Evolutionary conservation across 257 asterid genomes (phyloP).

Genomic region (Nicotiana otophora): DNA sequence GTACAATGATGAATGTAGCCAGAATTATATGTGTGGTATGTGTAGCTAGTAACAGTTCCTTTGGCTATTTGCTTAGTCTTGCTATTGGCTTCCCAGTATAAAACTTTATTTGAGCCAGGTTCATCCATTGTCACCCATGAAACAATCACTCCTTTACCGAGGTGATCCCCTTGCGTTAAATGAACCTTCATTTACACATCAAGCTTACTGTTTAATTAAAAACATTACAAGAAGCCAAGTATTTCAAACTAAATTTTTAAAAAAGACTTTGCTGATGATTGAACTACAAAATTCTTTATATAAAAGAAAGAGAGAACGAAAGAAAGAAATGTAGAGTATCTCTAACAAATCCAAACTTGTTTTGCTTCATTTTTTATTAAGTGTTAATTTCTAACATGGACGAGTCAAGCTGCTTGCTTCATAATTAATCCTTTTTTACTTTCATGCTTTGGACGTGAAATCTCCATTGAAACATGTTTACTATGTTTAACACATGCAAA

Average conservation of each 20-base stretch:
- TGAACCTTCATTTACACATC: slow-evolving; percentile 47
- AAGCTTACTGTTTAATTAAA: not conserved
- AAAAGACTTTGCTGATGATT: too few species aligned
- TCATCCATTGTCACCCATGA: slow-evolving; percentile 82
- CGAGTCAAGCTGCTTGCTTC: too few species aligned
- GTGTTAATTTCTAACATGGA: too few species aligned
- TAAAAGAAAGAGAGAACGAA: too few species aligned
- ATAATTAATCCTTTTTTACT: too few species aligned
- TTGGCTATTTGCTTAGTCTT: slow-evolving; percentile 27
- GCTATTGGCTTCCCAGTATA: slow-evolving; percentile 51
- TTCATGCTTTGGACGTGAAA: too few species aligned
- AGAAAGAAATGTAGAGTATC: too few species aligned
- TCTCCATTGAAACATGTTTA: too few species aligned
- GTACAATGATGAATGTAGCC: slow-evolving; percentile 78
- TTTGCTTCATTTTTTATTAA: too few species aligned
- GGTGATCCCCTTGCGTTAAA: slow-evolving; percentile 81
- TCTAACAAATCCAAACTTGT: too few species aligned
- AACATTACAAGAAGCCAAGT: not conserved
- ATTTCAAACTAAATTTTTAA: not conserved
- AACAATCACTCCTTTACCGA: slow-evolving; percentile 76
- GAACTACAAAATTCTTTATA: too few species aligned
- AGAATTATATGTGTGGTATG: slow-evolving; percentile 59
- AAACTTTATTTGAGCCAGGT: slow-evolving; percentile 48
- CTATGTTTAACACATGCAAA: too few species aligned
- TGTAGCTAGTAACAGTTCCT: slow-evolving; percentile 42